Evolutionary conservation across 2,329 filamentous ascomycete genomes (phyloP).

Genomic region (Conoideocrella luteorostrata): DNA sequence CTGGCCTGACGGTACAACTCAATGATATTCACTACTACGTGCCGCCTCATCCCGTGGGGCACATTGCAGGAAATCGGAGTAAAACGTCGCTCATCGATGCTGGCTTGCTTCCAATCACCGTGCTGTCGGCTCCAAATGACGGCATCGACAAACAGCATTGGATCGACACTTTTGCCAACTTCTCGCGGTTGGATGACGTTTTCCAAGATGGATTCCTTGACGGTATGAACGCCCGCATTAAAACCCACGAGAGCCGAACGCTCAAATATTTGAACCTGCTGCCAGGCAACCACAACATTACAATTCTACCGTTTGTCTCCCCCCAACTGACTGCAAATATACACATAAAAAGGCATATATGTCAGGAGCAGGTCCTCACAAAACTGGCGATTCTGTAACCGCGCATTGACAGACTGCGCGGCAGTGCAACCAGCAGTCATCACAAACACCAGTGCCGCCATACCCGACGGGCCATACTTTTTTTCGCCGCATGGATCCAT

Average conservation of each 20-base stretch:
- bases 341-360: no score
- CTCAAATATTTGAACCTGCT: no score
- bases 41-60: slow-evolving; percentile 9
- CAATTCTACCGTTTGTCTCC: no score
- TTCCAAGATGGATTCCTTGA: slow-evolving; percentile 11
- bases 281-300: no score
- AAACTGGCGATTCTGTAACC: neutral
- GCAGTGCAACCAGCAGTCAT: neutral
- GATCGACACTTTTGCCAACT: neutral
- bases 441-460: neutral
- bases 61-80: no score
- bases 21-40: slow-evolving; percentile 11
- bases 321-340: no score
- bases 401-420: neutral
- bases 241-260: no score
- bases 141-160: neutral
- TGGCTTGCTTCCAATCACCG: slow-evolving; percentile 1
- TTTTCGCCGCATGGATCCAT: slow-evolving; percentile 7
- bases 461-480: slow-evolving; percentile 15
- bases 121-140: neutral
- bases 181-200: slow-evolving; percentile 9
- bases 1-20: slow-evolving; percentile 10
- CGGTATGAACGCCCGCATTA: neutral
- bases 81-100: neutral
- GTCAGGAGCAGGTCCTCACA: no score